A percentile compares a stretch with the other conserved stretches of the same genome.
Evolutionary conservation across 2,329 filamentous ascomycete species (phyloP).

Genomic region (Colletotrichum nymphaeae): DNA sequence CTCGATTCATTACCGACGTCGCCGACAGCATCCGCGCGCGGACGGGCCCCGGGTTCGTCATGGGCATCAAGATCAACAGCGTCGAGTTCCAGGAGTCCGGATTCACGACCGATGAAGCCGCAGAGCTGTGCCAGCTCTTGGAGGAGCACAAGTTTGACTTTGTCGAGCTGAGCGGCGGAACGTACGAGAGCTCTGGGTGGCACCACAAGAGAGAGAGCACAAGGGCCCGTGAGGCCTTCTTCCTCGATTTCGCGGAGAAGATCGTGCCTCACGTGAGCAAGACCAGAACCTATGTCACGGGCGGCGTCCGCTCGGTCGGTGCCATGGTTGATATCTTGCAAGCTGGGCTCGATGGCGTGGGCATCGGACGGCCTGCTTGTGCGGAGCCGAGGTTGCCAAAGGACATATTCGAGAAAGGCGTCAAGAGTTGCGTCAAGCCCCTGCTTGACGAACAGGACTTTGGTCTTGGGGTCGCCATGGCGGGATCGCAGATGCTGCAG

Average conservation of each 20-base stretch:
- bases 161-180: constrained; percentile 70
- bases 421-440: neutral
- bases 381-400: constrained; percentile 39
- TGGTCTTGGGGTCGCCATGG: neutral
- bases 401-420: neutral
- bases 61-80: constrained; percentile 68
- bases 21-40: constrained; percentile 44
- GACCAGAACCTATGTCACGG: constrained; percentile 69
- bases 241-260: constrained; percentile 67
- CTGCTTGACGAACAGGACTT: neutral
- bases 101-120: constrained; percentile 61
- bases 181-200: constrained; percentile 65
- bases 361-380: constrained; percentile 55
- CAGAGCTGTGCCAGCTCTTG: constrained; percentile 56
- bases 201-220: constrained; percentile 63
- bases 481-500: neutral
- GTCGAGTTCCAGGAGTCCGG: constrained; percentile 61
- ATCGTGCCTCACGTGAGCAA: constrained; percentile 52
- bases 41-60: constrained; percentile 48
- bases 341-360: constrained; percentile 66
- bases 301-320: constrained; percentile 64
- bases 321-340: constrained; percentile 68
- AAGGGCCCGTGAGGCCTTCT: constrained; percentile 67
- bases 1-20: constrained; percentile 57
- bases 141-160: constrained; percentile 64